Percentiles rank a stretch among this genome's conserved stretches.
These are phyloP conservation scores for Auriculariales sp. DNA, from an alignment of 768 basidiomycete species.

Conservation along the genomic window DNA sequence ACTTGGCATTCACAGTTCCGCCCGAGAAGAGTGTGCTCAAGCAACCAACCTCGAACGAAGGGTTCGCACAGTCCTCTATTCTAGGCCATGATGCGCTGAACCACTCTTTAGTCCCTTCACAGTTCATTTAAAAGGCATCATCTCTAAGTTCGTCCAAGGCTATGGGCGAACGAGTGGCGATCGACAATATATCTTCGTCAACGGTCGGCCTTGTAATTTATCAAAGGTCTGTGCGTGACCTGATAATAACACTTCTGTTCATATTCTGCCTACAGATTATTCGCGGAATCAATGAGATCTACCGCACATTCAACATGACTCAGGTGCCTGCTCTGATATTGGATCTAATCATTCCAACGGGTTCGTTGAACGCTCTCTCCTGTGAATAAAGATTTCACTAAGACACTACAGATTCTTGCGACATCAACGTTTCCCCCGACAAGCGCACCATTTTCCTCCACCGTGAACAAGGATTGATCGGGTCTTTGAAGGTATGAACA, in stretches of 20 bases:
- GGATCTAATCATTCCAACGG: conserved; percentile 67
- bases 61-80: no score
- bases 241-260: not conserved
- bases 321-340: conserved; percentile 77
- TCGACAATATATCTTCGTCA: conserved; percentile 85
- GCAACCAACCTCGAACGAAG: conserved; percentile 22
- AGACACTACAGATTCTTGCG: conserved; percentile 44
- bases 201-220: conserved; percentile 76
- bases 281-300: conserved; percentile 86
- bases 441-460: conserved; percentile 92
- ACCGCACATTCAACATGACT: conserved; percentile 60
- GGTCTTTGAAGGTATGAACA: conserved; percentile 61
- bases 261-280: conserved; percentile 40
- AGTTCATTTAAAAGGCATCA: conserved; percentile 57
- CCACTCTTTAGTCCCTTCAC: no score
- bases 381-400: not conserved
- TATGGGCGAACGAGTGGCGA: conserved; percentile 69
- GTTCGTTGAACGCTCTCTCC: conserved; percentile 26
- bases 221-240: conserved; percentile 36
- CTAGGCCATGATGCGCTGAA: no score
- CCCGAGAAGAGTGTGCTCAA: conserved; percentile 40
- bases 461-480: conserved; percentile 66
- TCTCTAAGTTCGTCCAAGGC: conserved; percentile 68
- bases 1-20: conserved; percentile 53
- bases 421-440: conserved; percentile 93